Percentiles rank a stretch among this genome's conserved stretches.
These are phyloP conservation scores for Podospora pseudocomata DNA, from an alignment of 495 filamentous ascomycete genomes.

Conservation along the genomic window DNA sequence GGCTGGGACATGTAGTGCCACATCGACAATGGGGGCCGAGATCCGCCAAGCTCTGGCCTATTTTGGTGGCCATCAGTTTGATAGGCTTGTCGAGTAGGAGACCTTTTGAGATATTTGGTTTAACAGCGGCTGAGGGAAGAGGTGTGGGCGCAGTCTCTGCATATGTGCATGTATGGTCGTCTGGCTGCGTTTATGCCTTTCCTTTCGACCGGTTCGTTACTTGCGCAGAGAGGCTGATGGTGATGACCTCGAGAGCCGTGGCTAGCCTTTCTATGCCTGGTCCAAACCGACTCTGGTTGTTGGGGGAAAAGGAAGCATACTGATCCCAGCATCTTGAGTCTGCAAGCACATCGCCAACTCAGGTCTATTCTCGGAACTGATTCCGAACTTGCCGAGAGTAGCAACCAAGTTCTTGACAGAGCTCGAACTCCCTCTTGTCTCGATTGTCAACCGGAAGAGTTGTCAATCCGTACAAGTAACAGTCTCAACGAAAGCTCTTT, in stretches of 20 bases:
- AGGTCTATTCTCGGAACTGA: too few relatives aligned
- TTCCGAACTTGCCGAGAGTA: too few relatives aligned
- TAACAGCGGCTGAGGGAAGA: neutral
- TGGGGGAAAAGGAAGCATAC: neutral
- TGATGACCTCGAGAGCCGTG: neutral
- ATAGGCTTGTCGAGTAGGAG: neutral
- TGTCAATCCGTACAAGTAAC: neutral
- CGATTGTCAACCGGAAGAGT: too few relatives aligned
- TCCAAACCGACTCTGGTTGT: neutral
- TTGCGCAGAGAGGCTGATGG: neutral
- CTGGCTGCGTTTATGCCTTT: neutral
- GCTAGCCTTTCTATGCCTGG: neutral
- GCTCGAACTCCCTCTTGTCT: too few relatives aligned
- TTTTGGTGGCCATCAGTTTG: neutral
- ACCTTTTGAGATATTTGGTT: neutral
- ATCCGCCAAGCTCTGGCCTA: neutral
- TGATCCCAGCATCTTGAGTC: too few relatives aligned
- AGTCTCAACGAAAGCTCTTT: neutral
- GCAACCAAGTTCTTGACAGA: too few relatives aligned
- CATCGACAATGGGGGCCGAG: neutral
- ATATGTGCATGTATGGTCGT: neutral
- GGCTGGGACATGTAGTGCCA: neutral
- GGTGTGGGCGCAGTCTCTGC: neutral
- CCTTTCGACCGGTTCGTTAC: neutral
- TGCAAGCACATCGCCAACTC: too few relatives aligned